Conservation (phyloP, 306 rosid species). For the Senna siamea region DNA sequence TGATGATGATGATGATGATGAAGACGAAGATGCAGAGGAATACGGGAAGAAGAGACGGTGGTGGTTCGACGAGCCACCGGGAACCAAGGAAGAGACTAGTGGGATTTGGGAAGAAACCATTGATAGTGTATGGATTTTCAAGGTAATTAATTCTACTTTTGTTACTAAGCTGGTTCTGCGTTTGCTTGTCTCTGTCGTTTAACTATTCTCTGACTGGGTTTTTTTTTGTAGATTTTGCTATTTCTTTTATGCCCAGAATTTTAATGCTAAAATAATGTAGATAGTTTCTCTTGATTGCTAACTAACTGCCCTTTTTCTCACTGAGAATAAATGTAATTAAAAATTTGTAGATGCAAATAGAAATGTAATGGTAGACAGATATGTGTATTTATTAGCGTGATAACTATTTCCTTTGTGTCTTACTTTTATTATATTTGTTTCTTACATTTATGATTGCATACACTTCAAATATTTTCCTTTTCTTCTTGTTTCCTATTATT, state of each 20-base stretch:
- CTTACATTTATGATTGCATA: background rate
- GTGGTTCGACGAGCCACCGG: constrained; percentile 75
- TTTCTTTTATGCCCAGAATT: constrained; percentile 20
- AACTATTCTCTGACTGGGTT: too few relatives aligned
- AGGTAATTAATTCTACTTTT: constrained; percentile 50
- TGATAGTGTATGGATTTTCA: constrained; percentile 76
- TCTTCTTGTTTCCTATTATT: constrained; percentile 2
- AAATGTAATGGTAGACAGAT: background rate
- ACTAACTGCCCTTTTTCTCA: background rate
- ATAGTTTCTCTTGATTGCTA: background rate
- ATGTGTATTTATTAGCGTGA: background rate
- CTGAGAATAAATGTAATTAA: background rate
- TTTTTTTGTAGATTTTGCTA: background rate
- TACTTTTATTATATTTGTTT: background rate
- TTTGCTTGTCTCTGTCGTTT: background rate
- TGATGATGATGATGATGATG: constrained; percentile 34
- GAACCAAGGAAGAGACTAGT: constrained; percentile 47
- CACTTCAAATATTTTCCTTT: too few relatives aligned
- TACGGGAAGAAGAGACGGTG: constrained; percentile 62
- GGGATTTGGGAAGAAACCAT: constrained; percentile 57
- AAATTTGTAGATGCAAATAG: background rate
- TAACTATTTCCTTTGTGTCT: background rate
- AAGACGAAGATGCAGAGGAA: constrained; percentile 36
- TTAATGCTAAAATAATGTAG: background rate
- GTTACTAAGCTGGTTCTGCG: background rate